Conservation (phyloP, 2,329 filamentous ascomycete genomes). For the Cryphonectria nitschkei region DNA sequence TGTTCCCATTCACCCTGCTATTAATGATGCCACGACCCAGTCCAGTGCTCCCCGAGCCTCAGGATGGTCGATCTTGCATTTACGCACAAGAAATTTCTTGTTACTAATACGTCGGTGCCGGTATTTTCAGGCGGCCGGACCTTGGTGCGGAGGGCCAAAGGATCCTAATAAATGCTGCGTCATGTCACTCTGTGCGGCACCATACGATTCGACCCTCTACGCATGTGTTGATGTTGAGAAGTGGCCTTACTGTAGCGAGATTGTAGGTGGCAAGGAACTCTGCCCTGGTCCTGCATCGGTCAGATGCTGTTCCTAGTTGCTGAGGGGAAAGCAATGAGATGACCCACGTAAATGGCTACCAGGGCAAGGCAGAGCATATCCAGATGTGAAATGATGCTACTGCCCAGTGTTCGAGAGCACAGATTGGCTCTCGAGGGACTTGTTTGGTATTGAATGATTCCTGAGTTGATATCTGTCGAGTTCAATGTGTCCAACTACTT, state of each 20-base stretch:
- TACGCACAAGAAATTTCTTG: neutral
- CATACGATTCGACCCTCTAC: conserved; percentile 1
- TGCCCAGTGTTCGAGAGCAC: neutral
- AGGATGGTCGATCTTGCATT: neutral
- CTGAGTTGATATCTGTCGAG: neutral
- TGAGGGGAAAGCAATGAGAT: neutral
- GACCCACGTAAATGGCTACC: neutral
- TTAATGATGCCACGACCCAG: neutral
- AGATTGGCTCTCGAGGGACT: neutral
- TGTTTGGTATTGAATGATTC: neutral
- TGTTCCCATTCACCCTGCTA: neutral
- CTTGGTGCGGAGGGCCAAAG: neutral
- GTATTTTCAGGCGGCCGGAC: neutral
- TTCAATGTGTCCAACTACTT: neutral
- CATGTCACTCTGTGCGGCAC: neutral
- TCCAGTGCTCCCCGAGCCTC: no score
- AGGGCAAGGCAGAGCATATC: neutral
- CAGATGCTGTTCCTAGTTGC: neutral
- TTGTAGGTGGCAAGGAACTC: conserved; percentile 4
- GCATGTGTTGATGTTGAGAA: conserved; percentile 7
- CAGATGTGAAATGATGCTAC: neutral
- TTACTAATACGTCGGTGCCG: neutral
- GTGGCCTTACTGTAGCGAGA: conserved; percentile 6
- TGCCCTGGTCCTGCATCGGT: neutral
- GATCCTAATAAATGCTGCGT: neutral